phyloP scores from a whole-genome alignment of 495 filamentous ascomycete genomes.

The Penicillium steckii region DNA sequence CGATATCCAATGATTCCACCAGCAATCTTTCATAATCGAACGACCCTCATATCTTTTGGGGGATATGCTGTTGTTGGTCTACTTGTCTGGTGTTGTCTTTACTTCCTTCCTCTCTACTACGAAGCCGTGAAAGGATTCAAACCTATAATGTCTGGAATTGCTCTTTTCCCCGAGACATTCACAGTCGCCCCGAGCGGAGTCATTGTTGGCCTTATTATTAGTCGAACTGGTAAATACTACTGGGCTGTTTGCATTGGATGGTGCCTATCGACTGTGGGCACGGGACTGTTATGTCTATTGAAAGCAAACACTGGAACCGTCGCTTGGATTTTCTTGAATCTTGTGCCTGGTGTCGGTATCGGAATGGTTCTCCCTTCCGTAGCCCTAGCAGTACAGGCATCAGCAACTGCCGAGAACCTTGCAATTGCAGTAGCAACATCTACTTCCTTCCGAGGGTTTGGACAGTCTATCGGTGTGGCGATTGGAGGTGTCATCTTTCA shows the following conservation, averaged over 20 bases:
- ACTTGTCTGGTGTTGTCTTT: constrained; percentile 42
- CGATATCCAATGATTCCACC: constrained; percentile 43
- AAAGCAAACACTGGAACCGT: constrained; percentile 27
- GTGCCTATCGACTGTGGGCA: constrained; percentile 38
- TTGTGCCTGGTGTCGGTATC: constrained; percentile 37
- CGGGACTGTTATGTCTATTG: constrained; percentile 35
- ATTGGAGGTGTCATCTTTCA: constrained; percentile 41
- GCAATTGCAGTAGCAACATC: constrained; percentile 41
- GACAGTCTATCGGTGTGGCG: constrained; percentile 45
- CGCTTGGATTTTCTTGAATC: constrained; percentile 39
- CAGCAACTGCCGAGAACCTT: constrained; percentile 27
- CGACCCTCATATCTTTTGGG: constrained; percentile 34
- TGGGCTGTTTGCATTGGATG: constrained; percentile 45
- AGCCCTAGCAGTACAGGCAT: constrained; percentile 38
- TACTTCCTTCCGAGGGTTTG: constrained; percentile 45
- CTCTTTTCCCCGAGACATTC: constrained; percentile 47
- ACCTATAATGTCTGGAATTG: constrained; percentile 41
- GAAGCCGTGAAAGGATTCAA: constrained; percentile 46
- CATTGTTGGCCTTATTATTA: constrained; percentile 38
- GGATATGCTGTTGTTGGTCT: constrained; percentile 42
- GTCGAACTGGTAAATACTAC: constrained; percentile 39
- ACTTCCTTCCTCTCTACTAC: constrained; percentile 48
- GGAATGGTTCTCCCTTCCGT: constrained; percentile 42
- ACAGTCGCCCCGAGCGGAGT: constrained; percentile 46
- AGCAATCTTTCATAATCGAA: constrained; percentile 44